A percentile compares a stretch with the other conserved stretches of the same genome.
phyloP scores from a whole-genome alignment of 768 basidiomycete genomes.

The Zangia roseola region DNA sequence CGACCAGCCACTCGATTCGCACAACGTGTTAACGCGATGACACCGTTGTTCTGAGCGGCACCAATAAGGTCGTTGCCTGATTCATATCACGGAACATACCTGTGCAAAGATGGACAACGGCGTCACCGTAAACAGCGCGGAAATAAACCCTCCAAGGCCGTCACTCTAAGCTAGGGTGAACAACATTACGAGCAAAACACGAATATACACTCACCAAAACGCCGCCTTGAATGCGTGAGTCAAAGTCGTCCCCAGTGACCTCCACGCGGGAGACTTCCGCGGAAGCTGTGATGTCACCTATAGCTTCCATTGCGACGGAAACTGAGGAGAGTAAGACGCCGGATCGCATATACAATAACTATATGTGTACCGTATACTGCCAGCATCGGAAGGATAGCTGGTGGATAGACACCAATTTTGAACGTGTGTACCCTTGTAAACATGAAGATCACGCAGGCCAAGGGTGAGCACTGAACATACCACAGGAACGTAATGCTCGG shows the following conservation, averaged over 20 bases:
- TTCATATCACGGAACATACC: slow-evolving; percentile 21
- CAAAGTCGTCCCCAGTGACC: slow-evolving; percentile 75
- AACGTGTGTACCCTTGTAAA: slow-evolving; percentile 64
- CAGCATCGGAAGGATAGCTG: slow-evolving; percentile 61
- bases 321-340: slow-evolving; percentile 37
- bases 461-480: slow-evolving; percentile 27
- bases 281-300: slow-evolving; percentile 81
- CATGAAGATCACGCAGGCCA: background rate
- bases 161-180: slow-evolving; percentile 48
- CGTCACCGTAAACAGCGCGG: slow-evolving; percentile 77
- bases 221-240: slow-evolving; percentile 81
- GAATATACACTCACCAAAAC: slow-evolving; percentile 48
- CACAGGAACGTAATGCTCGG: slow-evolving; percentile 84
- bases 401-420: slow-evolving; percentile 73
- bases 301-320: slow-evolving; percentile 78
- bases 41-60: slow-evolving; percentile 65
- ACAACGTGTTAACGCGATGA: slow-evolving; percentile 82
- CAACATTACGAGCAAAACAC: background rate
- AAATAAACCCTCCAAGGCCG: slow-evolving; percentile 77
- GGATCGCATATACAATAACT: background rate
- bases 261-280: slow-evolving; percentile 77
- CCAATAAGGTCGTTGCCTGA: background rate
- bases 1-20: slow-evolving; percentile 78
- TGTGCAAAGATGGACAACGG: slow-evolving; percentile 80
- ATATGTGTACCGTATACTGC: slow-evolving; percentile 50